phyloP scores from a whole-genome alignment of 805 yeast species.

The Saturnispora halmiae region DNA sequence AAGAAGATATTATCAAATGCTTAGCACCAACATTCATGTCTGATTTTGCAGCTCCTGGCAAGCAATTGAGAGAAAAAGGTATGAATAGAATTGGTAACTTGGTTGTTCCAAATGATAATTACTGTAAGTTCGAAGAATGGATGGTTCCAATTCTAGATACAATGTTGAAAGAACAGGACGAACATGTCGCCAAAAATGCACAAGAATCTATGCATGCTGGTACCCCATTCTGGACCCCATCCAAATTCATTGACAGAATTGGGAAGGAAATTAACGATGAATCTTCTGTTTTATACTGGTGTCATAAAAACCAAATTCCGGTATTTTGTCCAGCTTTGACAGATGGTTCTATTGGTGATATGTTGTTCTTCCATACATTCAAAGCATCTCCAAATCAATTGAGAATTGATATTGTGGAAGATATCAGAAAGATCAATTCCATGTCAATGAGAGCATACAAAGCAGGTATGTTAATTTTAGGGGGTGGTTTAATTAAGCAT shows the following conservation, averaged over 20 bases:
- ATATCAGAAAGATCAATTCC: slow-evolving; percentile 83
- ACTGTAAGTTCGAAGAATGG: slow-evolving; percentile 98
- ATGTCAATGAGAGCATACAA: slow-evolving; percentile 89
- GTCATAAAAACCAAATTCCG: slow-evolving; percentile 93
- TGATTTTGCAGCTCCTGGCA: slow-evolving; percentile 77
- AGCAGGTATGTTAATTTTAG: slow-evolving; percentile 94
- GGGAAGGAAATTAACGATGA: slow-evolving; percentile 96
- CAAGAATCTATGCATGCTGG: slow-evolving; percentile 54
- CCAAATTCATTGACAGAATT: slow-evolving; percentile 79
- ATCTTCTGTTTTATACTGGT: slow-evolving; percentile 92
- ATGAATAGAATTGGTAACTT: slow-evolving; percentile 96
- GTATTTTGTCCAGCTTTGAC: slow-evolving; percentile 96
- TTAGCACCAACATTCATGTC: slow-evolving; percentile 95
- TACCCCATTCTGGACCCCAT: slow-evolving; percentile 85
- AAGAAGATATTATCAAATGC: slow-evolving; percentile 94
- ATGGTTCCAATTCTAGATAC: slow-evolving; percentile 87
- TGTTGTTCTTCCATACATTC: slow-evolving; percentile 97
- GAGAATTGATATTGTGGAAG: slow-evolving; percentile 87
- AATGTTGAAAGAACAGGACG: slow-evolving; percentile 84
- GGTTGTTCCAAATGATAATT: slow-evolving; percentile 95
- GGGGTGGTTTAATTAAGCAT: slow-evolving; percentile 95
- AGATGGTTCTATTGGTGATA: slow-evolving; percentile 97
- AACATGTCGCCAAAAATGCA: slow-evolving; percentile 45
- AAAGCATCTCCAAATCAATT: slow-evolving; percentile 85
- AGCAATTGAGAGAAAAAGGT: slow-evolving; percentile 81